Evolutionary conservation across 2,329 filamentous ascomycete genomes (phyloP).

Genomic region (Trichoderma guizhouense): DNA sequence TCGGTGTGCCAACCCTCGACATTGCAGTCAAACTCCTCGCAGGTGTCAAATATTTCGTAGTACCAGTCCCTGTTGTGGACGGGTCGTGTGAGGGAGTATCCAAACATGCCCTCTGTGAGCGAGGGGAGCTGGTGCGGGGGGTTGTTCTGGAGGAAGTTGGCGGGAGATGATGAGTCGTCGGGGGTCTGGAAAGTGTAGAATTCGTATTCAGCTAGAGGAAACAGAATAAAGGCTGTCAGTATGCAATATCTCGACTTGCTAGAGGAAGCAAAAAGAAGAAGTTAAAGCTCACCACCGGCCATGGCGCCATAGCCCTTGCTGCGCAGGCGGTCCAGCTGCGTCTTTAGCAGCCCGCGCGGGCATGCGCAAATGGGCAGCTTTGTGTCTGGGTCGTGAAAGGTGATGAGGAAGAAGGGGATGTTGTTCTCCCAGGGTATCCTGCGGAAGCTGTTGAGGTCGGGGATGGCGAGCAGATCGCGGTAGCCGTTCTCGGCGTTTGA

Average conservation of each 20-base stretch:
- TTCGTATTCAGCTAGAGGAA: constrained; percentile 75
- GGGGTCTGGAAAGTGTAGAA: constrained; percentile 88
- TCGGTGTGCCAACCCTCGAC: constrained; percentile 97
- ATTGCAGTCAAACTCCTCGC: constrained; percentile 71
- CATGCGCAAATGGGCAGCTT: constrained; percentile 70
- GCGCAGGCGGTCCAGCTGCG: constrained; percentile 63
- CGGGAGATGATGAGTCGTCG: constrained; percentile 59
- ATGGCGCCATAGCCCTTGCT: constrained; percentile 73
- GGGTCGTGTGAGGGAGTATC: constrained; percentile 83
- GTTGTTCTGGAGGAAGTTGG: constrained; percentile 70
- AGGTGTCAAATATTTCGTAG: constrained; percentile 81
- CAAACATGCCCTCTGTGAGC: constrained; percentile 92
- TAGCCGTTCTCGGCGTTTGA: constrained; percentile 92
- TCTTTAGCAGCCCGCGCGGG: constrained; percentile 71
- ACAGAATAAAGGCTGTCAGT: neutral
- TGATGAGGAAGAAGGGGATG: constrained; percentile 80
- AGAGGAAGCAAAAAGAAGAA: neutral
- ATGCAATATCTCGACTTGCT: neutral
- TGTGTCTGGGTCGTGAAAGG: constrained; percentile 79
- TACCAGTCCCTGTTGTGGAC: constrained; percentile 91
- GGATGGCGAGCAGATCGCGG: constrained; percentile 76
- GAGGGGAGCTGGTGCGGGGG: constrained; percentile 69
- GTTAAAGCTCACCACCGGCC: constrained; percentile 69
- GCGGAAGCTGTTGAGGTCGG: constrained; percentile 73
- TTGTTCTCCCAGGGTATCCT: constrained; percentile 89